phyloP scores from a whole-genome alignment of 768 basidiomycete species.

The Rhizopogon sp. region DNA sequence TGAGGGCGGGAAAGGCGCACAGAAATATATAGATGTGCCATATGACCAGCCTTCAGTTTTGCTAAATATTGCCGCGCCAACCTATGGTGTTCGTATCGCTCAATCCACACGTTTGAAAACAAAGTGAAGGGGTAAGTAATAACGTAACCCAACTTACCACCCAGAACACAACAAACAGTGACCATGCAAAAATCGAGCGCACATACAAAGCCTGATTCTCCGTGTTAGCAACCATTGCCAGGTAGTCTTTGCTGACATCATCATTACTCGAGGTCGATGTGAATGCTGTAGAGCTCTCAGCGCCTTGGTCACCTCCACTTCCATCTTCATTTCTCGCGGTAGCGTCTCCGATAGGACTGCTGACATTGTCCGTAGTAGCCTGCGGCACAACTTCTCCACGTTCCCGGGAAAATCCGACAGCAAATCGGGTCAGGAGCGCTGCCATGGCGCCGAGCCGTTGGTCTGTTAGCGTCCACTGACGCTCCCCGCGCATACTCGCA shows the following conservation, averaged over 20 bases:
- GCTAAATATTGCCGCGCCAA: slow-evolving; percentile 66
- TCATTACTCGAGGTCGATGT: slow-evolving; percentile 4
- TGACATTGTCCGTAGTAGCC: not conserved
- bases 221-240: slow-evolving; percentile 20
- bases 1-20: slow-evolving; percentile 32
- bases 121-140: not conserved
- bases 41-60: slow-evolving; percentile 67
- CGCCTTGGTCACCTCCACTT: not conserved
- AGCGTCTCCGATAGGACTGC: not conserved
- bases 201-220: slow-evolving; percentile 53
- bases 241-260: slow-evolving; percentile 11
- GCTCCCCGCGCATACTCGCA: not conserved
- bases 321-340: no score
- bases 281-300: slow-evolving; percentile 6
- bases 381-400: slow-evolving; percentile 2
- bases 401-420: slow-evolving; percentile 35
- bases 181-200: slow-evolving; percentile 53
- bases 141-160: slow-evolving; percentile 36
- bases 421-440: slow-evolving; percentile 46
- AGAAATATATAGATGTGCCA: slow-evolving; percentile 66
- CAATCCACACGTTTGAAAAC: not conserved
- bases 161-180: slow-evolving; percentile 76
- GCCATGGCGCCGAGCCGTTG: slow-evolving; percentile 57
- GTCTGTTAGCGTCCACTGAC: slow-evolving; percentile 38
- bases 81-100: slow-evolving; percentile 26